These are phyloP conservation scores for Dendryphion nanum DNA, from an alignment of 2,329 filamentous ascomycete genomes.

Conservation along the genomic window DNA sequence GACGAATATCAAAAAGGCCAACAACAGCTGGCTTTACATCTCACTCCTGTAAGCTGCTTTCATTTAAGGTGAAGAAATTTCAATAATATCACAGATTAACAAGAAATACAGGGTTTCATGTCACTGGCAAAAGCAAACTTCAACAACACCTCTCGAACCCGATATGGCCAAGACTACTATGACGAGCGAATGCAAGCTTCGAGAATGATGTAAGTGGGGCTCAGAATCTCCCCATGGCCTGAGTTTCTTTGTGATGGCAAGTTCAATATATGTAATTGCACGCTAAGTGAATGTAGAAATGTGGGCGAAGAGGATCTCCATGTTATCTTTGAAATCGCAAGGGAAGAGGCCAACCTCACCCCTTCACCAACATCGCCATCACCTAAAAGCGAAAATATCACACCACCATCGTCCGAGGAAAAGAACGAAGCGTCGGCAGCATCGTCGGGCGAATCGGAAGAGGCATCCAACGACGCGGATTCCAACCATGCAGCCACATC, in stretches of 20 bases:
- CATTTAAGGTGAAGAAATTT: not conserved
- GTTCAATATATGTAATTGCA: not conserved
- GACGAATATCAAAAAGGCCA: conserved; percentile 66
- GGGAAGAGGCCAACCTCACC: too few relatives aligned
- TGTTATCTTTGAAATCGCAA: not conserved
- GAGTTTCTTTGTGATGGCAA: conserved; percentile 16
- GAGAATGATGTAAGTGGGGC: conserved; percentile 47
- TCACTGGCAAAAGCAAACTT: conserved; percentile 74
- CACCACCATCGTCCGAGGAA: not conserved
- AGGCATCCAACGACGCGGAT: not conserved
- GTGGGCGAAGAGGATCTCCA: not conserved
- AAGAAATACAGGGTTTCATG: conserved; percentile 40
- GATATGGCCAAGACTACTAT: conserved; percentile 70
- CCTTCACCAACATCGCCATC: too few relatives aligned
- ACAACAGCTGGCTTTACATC: conserved; percentile 51
- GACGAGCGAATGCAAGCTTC: conserved; percentile 70
- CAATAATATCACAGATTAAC: conserved; percentile 3
- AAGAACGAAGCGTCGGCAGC: not conserved
- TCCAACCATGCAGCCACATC: conserved; percentile 1
- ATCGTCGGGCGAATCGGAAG: not conserved
- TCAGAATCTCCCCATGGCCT: too few relatives aligned
- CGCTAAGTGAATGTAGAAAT: not conserved
- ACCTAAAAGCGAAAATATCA: too few relatives aligned
- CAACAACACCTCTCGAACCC: conserved; percentile 59
- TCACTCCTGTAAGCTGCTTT: conserved; percentile 51